A percentile compares a stretch with the other conserved stretches of the same genome.
Conservation (phyloP, 768 basidiomycete species). For the Trametes villosa region DNA sequence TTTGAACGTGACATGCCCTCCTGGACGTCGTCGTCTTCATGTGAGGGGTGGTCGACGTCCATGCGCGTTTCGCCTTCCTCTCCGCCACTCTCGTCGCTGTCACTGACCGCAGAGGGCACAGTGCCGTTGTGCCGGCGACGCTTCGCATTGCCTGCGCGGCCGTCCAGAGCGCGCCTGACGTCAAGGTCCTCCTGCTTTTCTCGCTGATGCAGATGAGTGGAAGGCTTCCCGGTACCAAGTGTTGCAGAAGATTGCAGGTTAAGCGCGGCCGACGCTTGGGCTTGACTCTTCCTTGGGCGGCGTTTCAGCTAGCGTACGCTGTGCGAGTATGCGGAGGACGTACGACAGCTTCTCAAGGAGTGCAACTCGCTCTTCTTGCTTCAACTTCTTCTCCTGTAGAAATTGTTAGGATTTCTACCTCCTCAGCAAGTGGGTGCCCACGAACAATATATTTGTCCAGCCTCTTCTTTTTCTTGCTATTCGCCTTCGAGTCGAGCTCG, state of each 20-base stretch:
- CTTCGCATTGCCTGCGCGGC: slow-evolving; percentile 53
- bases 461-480: slow-evolving; percentile 83
- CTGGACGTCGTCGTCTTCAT: not conserved
- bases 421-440: not conserved
- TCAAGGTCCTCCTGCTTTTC: slow-evolving; percentile 65
- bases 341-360: slow-evolving; percentile 86
- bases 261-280: slow-evolving; percentile 58
- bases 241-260: slow-evolving; percentile 80
- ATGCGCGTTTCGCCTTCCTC: slow-evolving; percentile 33
- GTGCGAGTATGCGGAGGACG: slow-evolving; percentile 35
- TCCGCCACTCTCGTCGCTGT: slow-evolving; percentile 38
- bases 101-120: not conserved
- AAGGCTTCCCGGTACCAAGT: slow-evolving; percentile 73
- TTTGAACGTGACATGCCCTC: slow-evolving; percentile 27
- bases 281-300: slow-evolving; percentile 71
- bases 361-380: slow-evolving; percentile 80
- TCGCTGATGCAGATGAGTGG: slow-evolving; percentile 61
- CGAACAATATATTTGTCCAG: slow-evolving; percentile 92
- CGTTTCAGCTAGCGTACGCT: slow-evolving; percentile 22
- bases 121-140: slow-evolving; percentile 35
- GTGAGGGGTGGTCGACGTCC: slow-evolving; percentile 5
- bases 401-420: slow-evolving; percentile 5
- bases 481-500: slow-evolving; percentile 73
- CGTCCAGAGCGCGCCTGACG: slow-evolving; percentile 55
- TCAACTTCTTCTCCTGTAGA: slow-evolving; percentile 84